Base-by-base conservation (phyloP, 2,329 filamentous ascomycete species). In the Aspergillus piperis region DNA sequence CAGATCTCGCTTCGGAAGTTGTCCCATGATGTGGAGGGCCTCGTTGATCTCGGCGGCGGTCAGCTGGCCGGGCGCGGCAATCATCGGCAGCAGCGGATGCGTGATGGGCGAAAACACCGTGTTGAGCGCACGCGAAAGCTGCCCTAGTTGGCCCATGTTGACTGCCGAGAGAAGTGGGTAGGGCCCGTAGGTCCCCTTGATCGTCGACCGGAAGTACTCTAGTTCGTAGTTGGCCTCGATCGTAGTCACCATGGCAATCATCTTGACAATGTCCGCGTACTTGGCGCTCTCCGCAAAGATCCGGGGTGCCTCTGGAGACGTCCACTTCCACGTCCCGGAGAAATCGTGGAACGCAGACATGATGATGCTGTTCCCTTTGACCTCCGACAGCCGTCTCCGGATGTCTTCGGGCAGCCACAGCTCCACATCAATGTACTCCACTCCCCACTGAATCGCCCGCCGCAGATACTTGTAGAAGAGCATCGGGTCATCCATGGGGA, bases 261-360 rank as follows among this genome's bases (percentile, higher is more conserved):
- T 95, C 80, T 95, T 96, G 71, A 96, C 88, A 59, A 96, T 91
- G 73, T 96, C 91, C 50, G 90, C 89, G 66, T 92, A 92, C 60
- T 86, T 85, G 50, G 85, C 85, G 8, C 89, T 91, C 66, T 88
- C 84, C 61, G 86, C 80, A 67, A 93, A 96, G 3, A 94, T 83
- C 10, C 84, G 80, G 69, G 90, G 86, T 1, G 91, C 91, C 66
- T 90, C 84, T 6, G 84, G 77, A 0, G 90, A 91, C 0, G 89
- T 89, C 91, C 91, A 96, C 69, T 88, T 90, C 82, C 94, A 94
- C 0, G 82, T 88, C 1, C 91, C 90, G 0, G 90, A 92, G 70
- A 94, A 94, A 78, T 95, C 91, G 73, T 96, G 92, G 70, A 94
- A 95, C 11, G 92, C 91, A n/a, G 91, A 94, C 80, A 96, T 92